phyloP scores from a whole-genome alignment of 176 grass and related monocot species.

The Hyparrhenia diplandra region DNA sequence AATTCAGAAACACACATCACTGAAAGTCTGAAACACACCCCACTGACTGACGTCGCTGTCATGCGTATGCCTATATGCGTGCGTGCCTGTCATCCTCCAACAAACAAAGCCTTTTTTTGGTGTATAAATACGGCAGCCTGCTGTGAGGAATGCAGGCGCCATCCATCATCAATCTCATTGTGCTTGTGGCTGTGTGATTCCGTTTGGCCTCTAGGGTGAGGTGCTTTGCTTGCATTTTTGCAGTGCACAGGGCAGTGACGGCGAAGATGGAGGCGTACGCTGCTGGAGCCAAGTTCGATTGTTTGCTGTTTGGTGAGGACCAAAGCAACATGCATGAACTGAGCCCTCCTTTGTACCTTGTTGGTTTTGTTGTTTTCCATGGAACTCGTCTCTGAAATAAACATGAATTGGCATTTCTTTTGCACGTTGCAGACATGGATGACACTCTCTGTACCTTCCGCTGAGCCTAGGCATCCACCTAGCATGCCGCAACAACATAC shows the following conservation, averaged over 20 bases:
- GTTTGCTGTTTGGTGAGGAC: constrained; percentile 69
- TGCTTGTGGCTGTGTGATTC: not conserved
- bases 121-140: constrained; percentile 36
- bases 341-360: not conserved
- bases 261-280: constrained; percentile 45
- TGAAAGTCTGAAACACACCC: not conserved
- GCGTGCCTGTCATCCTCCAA: constrained; percentile 39
- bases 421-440: constrained; percentile 71
- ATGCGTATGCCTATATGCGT: not conserved
- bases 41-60: not conserved
- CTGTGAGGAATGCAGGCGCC: not conserved
- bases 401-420: not conserved
- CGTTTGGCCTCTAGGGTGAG: not conserved
- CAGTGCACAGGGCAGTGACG: not conserved
- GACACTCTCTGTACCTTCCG: constrained; percentile 92
- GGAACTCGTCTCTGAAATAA: not conserved
- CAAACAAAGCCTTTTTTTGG: not conserved
- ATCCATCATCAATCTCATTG: constrained; percentile 4
- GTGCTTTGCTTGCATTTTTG: not conserved
- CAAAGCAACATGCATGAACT: not conserved
- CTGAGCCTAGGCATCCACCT: constrained; percentile 77
- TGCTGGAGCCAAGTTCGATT: constrained; percentile 71
- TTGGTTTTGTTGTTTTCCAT: not conserved
- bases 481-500: constrained; percentile 86
- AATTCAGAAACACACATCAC: no score